Evolutionary conservation across 352 stramenopile species (phyloP), one percentile per base, ranked within the genome.

Genomic region (Phytophthora idaei): DNA sequence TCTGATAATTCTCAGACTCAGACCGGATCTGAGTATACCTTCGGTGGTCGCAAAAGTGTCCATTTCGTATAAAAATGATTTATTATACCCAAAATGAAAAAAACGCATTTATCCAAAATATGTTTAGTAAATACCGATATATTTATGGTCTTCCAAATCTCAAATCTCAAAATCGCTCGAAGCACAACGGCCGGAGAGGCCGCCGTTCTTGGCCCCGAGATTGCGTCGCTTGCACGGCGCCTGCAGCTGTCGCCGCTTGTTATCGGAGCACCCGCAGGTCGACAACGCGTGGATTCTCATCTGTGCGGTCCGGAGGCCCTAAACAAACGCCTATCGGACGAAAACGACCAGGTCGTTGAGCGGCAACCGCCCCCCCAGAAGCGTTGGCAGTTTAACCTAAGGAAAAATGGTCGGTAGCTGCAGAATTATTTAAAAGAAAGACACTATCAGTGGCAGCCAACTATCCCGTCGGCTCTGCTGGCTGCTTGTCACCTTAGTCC

Each of bases 351-450:
- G 3, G 36, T 42, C 10, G 36, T 17, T 42, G 12, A 42, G 11
- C 12, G 12, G 36, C 27, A 47, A 28, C 15, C 41, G 15, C 17
- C 17, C 17, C 17, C 2, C 41, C 41, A 25, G 41, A 41, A 41
- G 9, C 36, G 36, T 41, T 41, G 9, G 15, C 41, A 47, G 15
- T 47, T 60, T 60, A 53, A 52, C 17, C 44, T 21, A 58, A 52
- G 25, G 17, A 53, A 58, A 60, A 66, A 66, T 73, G 60, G 66
- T 69, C 54, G n/a, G 66, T 69, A 66, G 60, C 47, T 34, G 47
- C 28, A 64, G 6, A 41, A 42, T 48, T 42, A n/a, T 29, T 37
- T 46, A 42, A 59, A 63, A 64, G 29, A 48, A 52, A 61, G 27
- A 51, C 41, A 57, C 25, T 53, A 36, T 50, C 51, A 39, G 45